Conservation (phyloP, 371 early-diverging fungal genomes). For the Nematocida parisii region DNA sequence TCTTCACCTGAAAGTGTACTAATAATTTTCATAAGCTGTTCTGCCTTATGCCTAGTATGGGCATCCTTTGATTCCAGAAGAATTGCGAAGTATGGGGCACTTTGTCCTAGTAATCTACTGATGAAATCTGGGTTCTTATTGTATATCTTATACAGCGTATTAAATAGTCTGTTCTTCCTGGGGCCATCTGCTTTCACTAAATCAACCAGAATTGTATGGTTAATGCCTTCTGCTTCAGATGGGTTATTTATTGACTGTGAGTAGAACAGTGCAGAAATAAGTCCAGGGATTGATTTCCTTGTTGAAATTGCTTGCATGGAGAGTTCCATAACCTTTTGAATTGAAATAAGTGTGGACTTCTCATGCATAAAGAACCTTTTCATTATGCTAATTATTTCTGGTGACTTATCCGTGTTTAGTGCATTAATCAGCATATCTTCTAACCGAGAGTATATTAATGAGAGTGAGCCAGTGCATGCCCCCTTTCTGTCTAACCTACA, state of each 20-base stretch:
- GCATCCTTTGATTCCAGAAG: slow-evolving; percentile 34
- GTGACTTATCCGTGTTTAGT: neutral
- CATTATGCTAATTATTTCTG: slow-evolving; percentile 15
- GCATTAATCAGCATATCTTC: slow-evolving; percentile 13
- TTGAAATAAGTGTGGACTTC: slow-evolving; percentile 4
- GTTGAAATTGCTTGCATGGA: neutral
- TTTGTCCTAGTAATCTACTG: slow-evolving; percentile 43
- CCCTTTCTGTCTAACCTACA: neutral
- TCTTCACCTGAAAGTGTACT: slow-evolving; percentile 13
- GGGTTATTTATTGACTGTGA: slow-evolving; percentile 27
- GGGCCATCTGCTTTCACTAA: neutral
- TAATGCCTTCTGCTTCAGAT: slow-evolving; percentile 51
- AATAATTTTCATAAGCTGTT: slow-evolving; percentile 33
- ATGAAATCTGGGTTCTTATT: slow-evolving; percentile 13
- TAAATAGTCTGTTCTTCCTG: slow-evolving; percentile 25
- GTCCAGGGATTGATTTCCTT: neutral
- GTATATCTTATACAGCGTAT: slow-evolving; percentile 30
- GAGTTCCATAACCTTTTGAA: neutral
- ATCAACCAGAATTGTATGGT: slow-evolving; percentile 10
- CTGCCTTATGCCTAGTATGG: slow-evolving; percentile 16
- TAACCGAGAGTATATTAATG: slow-evolving; percentile 21
- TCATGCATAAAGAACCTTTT: slow-evolving; percentile 19
- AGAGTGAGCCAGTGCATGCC: neutral
- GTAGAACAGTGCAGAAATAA: slow-evolving; percentile 39
- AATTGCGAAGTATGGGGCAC: slow-evolving; percentile 57